Base-by-base conservation (phyloP, 805 yeast genomes). In the Yamadazyma insecticola region DNA sequence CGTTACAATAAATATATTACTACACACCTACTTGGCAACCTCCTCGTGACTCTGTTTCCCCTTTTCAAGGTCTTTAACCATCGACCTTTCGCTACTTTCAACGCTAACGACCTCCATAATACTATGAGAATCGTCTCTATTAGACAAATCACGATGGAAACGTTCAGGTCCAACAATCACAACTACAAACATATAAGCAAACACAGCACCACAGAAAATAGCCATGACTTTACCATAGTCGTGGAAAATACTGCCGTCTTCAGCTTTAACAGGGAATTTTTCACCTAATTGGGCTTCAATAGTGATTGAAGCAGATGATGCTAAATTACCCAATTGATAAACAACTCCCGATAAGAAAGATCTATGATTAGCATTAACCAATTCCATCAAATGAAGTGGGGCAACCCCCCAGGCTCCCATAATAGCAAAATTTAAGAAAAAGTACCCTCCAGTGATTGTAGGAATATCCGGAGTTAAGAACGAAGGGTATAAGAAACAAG, bases 381-480 rank as follows among this genome's bases (percentile, higher is more conserved):
- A 61, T 53, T 81, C 89, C 18, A 78, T 63, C 24, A 81, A 58
- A 53, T 79, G 78, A 25, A 78, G 70, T 12, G 88, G 85, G 13
- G 35, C 65, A 28, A 81, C 74, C 39, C 88, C 87, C 82, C 85
- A 81, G 5, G 78, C 78, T 20, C 87, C 88, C 62, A 77, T 80
- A 4, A 80, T 81, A 33, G 74, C 22, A 14, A 35, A 35, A 22
- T 23, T 33, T 13, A 39, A 28, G 16, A 79, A 48, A 60, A 78
- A 78, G 55, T 80, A 80, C 5, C 60, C 76, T 1, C 79, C 78
- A 18, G 78, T 81, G 40, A 74, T 65, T 16, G 76, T 70, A 12
- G 67, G 66, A n/a, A 53, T 43, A 20, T 51, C 43, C 14, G 32
- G 27, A 16, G 36, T 53, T 47, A 72, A 75, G 3, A 77, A 77